Conservation (phyloP, 495 filamentous ascomycete genomes). For the Rostrohypoxylon terebratum region DNA sequence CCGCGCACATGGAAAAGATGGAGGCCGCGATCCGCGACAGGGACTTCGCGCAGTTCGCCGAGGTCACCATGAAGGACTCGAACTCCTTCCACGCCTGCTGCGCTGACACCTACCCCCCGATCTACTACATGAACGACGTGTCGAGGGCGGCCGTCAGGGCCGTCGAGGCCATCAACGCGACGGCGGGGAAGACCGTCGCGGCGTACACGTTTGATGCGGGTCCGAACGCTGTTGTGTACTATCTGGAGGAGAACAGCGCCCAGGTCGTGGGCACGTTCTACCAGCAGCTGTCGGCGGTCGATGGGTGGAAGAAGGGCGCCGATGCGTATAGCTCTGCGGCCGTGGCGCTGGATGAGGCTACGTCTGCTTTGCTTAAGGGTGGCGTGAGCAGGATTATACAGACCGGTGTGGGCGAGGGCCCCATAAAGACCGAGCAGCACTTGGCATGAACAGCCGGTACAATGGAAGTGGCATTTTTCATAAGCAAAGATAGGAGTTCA, state of each 20-base stretch:
- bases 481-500: background rate
- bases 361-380: slow-evolving; percentile 71
- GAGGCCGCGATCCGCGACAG: slow-evolving; percentile 77
- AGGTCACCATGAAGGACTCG: slow-evolving; percentile 93
- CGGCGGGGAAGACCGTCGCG: slow-evolving; percentile 76
- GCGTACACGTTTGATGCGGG: slow-evolving; percentile 99
- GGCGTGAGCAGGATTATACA: slow-evolving; percentile 90
- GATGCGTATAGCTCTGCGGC: slow-evolving; percentile 59
- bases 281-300: slow-evolving; percentile 60
- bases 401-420: slow-evolving; percentile 92
- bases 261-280: slow-evolving; percentile 79
- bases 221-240: slow-evolving; percentile 97
- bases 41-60: slow-evolving; percentile 89
- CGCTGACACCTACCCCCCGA: slow-evolving; percentile 93
- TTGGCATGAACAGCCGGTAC: slow-evolving; percentile 57
- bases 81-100: slow-evolving; percentile 97
- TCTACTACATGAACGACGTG: slow-evolving; percentile 98
- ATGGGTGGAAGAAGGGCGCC: slow-evolving; percentile 70
- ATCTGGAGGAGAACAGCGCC: slow-evolving; percentile 78
- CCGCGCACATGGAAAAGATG: slow-evolving; percentile 86
- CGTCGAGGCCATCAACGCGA: slow-evolving; percentile 87
- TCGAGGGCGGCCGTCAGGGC: slow-evolving; percentile 83
- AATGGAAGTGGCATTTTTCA: background rate
- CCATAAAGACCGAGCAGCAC: slow-evolving; percentile 78
- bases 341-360: slow-evolving; percentile 67